Conservation (phyloP, 495 filamentous ascomycete species). For the Parathielavia appendiculata region DNA sequence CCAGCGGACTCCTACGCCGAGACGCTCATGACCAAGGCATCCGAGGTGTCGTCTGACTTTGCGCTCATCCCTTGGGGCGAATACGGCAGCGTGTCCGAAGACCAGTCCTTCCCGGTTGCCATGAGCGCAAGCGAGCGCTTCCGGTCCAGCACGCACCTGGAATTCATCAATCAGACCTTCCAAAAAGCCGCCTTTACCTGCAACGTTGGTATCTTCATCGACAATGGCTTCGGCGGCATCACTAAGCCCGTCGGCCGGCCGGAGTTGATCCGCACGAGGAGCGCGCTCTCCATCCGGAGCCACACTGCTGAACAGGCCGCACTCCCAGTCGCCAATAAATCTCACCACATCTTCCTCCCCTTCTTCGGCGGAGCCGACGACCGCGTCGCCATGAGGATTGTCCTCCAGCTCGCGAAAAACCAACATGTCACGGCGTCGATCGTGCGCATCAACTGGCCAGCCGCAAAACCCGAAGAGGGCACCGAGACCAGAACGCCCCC, state of each 20-base stretch:
- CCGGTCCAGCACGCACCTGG: constrained; percentile 50
- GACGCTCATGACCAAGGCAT: constrained; percentile 61
- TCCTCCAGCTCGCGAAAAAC: constrained; percentile 75
- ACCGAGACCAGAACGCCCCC: constrained; percentile 24
- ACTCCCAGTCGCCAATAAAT: constrained; percentile 54
- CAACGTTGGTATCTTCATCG: constrained; percentile 77
- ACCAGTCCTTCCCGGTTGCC: constrained; percentile 39
- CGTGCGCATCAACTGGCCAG: constrained; percentile 44
- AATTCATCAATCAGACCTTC: constrained; percentile 63
- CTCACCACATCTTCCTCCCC: constrained; percentile 82
- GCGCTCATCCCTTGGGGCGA: constrained; percentile 90
- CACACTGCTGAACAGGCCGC: constrained; percentile 40
- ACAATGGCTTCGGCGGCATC: constrained; percentile 61
- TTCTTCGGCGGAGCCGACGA: constrained; percentile 87
- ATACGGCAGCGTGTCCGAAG: constrained; percentile 65
- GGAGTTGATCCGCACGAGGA: constrained; percentile 45
- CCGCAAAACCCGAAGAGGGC: constrained; percentile 13
- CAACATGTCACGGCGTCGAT: constrained; percentile 70
- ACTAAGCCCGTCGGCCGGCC: constrained; percentile 32
- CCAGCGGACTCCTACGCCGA: constrained; percentile 76
- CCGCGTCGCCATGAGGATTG: constrained; percentile 69
- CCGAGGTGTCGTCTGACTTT: constrained; percentile 67
- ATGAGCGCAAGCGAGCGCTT: constrained; percentile 45
- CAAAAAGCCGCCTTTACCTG: constrained; percentile 46
- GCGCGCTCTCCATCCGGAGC: constrained; percentile 55